Base-by-base conservation (phyloP, 768 basidiomycete species). In the Tricholoma saponaceum region DNA sequence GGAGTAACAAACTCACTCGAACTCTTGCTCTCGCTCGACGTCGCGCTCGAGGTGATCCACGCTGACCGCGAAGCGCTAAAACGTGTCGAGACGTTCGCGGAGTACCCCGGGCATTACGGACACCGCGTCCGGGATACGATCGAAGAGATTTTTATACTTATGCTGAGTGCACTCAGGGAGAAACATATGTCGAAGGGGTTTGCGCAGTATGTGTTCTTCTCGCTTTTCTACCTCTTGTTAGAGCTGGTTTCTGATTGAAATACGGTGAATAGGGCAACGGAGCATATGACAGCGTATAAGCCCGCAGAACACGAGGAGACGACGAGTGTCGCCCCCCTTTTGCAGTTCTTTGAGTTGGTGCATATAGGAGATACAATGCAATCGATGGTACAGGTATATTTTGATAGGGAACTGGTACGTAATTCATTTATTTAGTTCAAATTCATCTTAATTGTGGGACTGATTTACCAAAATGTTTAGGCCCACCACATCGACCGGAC, bases 281-380 rank as follows among this genome's bases (percentile, higher is more conserved):
- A 89, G 47, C 87, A 92, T 62, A 98, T 98, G 95, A 80, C 78
- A 46, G 74, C 80, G n/a, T 98, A 96, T 68, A 87, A 86, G 67
- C 95, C 97, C 0, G 86, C 88, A 0, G 94, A 95, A 60, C 92
- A 92, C 64, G 81, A 87, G 52, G 88, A 83, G 52, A 86, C 86
- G 35, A 85, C 84, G 22, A 87, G 84, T 61, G 95, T 98, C 2
- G 94, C 95, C 0, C 97, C 97, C 0, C 74, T 99, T 2, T 75
- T 98, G 39, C 95, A 98, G 69, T 98, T 98, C 74, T 98, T 99
- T 62, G 96, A 98, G 75, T 78, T 98, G 22, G 96, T 96, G 0
- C 97, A 98, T 73, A 78, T 98, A 14, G 97, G 95, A 0, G 96
- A 99, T 67, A 99, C 92, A 14, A 98, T 98, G 44, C 93, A 96